Conservation (phyloP, 208 protist genomes). For the Sergeia podlipaevii region DNA sequence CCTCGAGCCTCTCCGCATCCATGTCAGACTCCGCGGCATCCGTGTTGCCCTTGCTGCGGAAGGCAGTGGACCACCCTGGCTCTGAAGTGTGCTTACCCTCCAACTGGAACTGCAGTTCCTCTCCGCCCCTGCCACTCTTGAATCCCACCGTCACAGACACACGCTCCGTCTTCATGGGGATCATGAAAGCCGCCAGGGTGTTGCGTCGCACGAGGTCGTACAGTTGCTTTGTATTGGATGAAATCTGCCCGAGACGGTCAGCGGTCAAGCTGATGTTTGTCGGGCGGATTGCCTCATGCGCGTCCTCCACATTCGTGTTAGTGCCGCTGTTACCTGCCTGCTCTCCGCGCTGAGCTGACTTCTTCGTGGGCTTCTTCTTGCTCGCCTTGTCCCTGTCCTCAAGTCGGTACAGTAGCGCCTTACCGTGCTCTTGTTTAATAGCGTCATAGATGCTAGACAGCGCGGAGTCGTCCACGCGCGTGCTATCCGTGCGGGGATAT, state of each 20-base stretch:
- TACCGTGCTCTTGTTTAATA: constrained; percentile 98
- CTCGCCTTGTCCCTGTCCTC: constrained; percentile 13
- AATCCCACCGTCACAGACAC: constrained; percentile 48
- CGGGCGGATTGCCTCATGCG: constrained; percentile 90
- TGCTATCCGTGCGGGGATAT: constrained; percentile 89
- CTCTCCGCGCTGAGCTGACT: constrained; percentile 87
- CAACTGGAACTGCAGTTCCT: constrained; percentile 45
- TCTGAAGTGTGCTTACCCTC: constrained; percentile 71
- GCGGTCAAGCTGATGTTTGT: constrained; percentile 75
- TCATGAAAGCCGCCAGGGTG: constrained; percentile 84
- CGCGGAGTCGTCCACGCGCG: constrained; percentile 87
- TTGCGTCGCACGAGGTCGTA: constrained; percentile 83
- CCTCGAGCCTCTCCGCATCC: constrained; percentile 47
- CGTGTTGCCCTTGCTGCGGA: constrained; percentile 26
- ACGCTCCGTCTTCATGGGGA: constrained; percentile 68
- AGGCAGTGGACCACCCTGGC: constrained; percentile 76
- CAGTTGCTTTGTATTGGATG: constrained; percentile 49
- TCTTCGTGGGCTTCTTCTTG: neutral
- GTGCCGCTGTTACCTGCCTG: constrained; percentile 95
- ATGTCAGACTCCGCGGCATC: constrained; percentile 24
- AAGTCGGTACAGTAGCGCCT: constrained; percentile 88
- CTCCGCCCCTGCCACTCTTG: constrained; percentile 34
- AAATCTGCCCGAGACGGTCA: constrained; percentile 47
- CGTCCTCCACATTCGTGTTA: constrained; percentile 92
- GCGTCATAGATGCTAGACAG: constrained; percentile 98